Conservation (phyloP, 2,329 filamentous ascomycete species). For the Aspergillus pseudoglaucus region DNA sequence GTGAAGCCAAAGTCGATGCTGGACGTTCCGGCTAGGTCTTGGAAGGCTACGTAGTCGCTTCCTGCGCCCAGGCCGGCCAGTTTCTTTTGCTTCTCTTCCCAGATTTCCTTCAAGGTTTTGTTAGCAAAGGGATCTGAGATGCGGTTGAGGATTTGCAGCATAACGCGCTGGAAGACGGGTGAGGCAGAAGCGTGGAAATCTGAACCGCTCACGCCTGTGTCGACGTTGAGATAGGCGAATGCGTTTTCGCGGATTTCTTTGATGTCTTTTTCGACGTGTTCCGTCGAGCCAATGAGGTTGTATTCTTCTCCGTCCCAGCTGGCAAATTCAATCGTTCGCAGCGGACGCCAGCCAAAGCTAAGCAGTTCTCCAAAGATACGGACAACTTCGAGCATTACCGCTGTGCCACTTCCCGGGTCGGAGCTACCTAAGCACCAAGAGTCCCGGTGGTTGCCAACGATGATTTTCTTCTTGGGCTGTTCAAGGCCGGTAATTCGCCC, state of each 20-base stretch:
- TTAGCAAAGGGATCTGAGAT: constrained; percentile 68
- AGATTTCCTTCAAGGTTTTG: constrained; percentile 65
- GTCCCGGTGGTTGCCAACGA: constrained; percentile 90
- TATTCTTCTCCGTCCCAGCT: constrained; percentile 95
- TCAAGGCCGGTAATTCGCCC: constrained; percentile 80
- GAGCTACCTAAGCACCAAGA: constrained; percentile 84
- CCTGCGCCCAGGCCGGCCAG: constrained; percentile 66
- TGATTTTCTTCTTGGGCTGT: constrained; percentile 72
- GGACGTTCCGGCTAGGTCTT: constrained; percentile 81
- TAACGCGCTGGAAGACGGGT: constrained; percentile 67
- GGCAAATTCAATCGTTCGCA: constrained; percentile 93
- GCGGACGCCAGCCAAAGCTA: constrained; percentile 73
- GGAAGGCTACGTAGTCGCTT: constrained; percentile 84
- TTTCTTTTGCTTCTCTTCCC: constrained; percentile 55
- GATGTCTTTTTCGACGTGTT: constrained; percentile 83
- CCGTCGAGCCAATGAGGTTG: constrained; percentile 88
- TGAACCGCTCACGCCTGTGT: constrained; percentile 68
- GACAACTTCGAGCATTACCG: constrained; percentile 82
- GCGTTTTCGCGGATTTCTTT: constrained; percentile 66
- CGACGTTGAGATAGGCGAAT: constrained; percentile 86
- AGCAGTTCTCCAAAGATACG: constrained; percentile 76
- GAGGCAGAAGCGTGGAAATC: constrained; percentile 73
- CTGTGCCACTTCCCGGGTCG: constrained; percentile 81
- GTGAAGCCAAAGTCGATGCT: constrained; percentile 78
- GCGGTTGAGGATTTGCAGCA: constrained; percentile 67